Conservation (phyloP, 805 yeast genomes). For the Hanseniaspora hatyaiensis region DNA sequence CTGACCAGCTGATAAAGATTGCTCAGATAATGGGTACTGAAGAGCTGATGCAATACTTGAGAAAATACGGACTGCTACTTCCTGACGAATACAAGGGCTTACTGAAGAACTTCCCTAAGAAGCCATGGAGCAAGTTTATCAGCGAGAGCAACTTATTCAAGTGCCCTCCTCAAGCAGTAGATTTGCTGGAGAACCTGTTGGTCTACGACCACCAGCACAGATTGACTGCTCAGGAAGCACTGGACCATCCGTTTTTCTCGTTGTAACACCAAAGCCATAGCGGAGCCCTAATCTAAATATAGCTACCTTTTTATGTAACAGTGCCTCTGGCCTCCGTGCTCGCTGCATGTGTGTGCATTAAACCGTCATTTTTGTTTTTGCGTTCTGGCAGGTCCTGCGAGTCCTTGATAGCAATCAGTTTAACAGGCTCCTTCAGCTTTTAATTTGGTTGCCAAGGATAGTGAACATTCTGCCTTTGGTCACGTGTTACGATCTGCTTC, state of each 20-base stretch:
- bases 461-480: no score
- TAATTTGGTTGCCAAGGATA: no score
- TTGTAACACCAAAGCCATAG: no score
- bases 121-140: conserved; percentile 55
- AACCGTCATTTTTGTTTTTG: no score
- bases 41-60: conserved; percentile 52
- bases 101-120: conserved; percentile 52
- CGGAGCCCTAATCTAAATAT: no score
- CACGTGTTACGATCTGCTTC: no score
- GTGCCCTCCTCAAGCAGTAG: conserved; percentile 47
- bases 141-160: conserved; percentile 42
- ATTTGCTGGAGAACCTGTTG: conserved; percentile 60
- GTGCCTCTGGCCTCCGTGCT: no score
- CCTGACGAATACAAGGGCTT: conserved; percentile 69
- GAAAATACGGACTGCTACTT: conserved; percentile 56
- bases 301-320: no score
- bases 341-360: no score
- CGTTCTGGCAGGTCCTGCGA: no score
- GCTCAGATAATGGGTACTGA: conserved; percentile 80
- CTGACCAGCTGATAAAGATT: conserved; percentile 83
- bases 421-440: no score
- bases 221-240: conserved; percentile 77
- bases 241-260: conserved; percentile 62
- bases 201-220: conserved; percentile 81
- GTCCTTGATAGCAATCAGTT: no score